phyloP scores from a whole-genome alignment of 345 rosid genomes.

The Aquilaria yunnanensis region DNA sequence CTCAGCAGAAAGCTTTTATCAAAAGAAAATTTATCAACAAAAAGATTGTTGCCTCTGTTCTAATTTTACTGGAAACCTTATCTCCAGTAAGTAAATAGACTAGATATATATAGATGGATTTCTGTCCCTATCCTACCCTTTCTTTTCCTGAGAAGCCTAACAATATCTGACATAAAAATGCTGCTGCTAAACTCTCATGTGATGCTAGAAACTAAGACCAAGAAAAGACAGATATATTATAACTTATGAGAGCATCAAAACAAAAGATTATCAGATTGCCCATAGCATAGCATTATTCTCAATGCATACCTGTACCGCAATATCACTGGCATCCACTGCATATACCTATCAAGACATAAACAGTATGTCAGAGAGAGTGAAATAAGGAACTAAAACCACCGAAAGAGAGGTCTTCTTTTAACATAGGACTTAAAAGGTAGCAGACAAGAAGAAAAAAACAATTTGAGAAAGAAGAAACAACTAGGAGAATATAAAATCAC shows the following conservation, averaged over 20 bases:
- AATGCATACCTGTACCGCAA: conserved; percentile 82
- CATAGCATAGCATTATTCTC: conserved; percentile 7
- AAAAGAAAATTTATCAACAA: too few species aligned
- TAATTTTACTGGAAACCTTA: neutral
- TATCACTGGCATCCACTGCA: conserved; percentile 98
- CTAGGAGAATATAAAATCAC: neutral
- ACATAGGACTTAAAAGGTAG: neutral
- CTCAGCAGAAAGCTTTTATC: too few species aligned
- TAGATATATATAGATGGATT: too few species aligned
- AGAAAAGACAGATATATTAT: too few species aligned
- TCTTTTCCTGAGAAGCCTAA: too few species aligned
- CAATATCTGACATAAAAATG: too few species aligned
- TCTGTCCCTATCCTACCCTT: too few species aligned
- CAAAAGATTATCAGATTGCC: neutral
- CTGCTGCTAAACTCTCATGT: too few species aligned
- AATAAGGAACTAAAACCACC: neutral
- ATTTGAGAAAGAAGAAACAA: neutral
- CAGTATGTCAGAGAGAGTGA: neutral
- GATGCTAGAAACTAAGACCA: too few species aligned
- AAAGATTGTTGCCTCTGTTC: neutral
- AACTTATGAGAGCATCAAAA: neutral
- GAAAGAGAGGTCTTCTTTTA: neutral
- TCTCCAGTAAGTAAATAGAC: neutral
- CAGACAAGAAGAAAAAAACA: neutral
- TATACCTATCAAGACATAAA: conserved; percentile 59